Conservation (phyloP, 805 yeast species). For the Candida ipomoeae region DNA sequence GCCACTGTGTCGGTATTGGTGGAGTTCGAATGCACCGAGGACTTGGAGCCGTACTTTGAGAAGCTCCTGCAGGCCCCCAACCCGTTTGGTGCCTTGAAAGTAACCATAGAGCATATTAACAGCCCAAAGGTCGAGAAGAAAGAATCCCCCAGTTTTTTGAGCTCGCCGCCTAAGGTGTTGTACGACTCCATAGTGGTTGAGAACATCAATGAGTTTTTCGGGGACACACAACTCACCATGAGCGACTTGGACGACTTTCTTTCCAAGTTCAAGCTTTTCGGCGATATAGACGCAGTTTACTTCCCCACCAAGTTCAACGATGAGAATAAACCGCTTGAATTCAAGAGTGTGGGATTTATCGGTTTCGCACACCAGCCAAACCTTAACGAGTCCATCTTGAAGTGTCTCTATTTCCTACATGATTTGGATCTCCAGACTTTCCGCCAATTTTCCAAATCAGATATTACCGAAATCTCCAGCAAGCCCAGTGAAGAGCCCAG, state of each 20-base stretch:
- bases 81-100: neutral
- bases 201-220: conserved; percentile 52
- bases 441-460: conserved; percentile 31
- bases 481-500: neutral
- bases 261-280: conserved; percentile 42
- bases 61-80: neutral
- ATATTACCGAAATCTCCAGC: conserved; percentile 23
- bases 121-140: neutral
- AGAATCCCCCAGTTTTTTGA: neutral
- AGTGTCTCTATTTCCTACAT: conserved; percentile 47
- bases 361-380: conserved; percentile 33
- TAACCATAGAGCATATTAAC: neutral
- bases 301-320: conserved; percentile 42
- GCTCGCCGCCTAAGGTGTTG: conserved; percentile 6
- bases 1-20: neutral
- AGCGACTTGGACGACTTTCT: conserved; percentile 30
- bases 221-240: conserved; percentile 24
- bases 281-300: conserved; percentile 47
- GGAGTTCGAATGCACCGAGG: neutral
- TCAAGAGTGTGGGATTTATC: conserved; percentile 41
- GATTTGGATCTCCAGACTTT: conserved; percentile 45
- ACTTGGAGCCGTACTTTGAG: neutral
- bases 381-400: conserved; percentile 45
- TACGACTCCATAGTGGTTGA: conserved; percentile 31
- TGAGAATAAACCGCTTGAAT: conserved; percentile 32